Percentiles rank a stretch among this genome's conserved stretches.
phyloP scores from a whole-genome alignment of 805 yeast species.

The Starmerella stigmatis region DNA sequence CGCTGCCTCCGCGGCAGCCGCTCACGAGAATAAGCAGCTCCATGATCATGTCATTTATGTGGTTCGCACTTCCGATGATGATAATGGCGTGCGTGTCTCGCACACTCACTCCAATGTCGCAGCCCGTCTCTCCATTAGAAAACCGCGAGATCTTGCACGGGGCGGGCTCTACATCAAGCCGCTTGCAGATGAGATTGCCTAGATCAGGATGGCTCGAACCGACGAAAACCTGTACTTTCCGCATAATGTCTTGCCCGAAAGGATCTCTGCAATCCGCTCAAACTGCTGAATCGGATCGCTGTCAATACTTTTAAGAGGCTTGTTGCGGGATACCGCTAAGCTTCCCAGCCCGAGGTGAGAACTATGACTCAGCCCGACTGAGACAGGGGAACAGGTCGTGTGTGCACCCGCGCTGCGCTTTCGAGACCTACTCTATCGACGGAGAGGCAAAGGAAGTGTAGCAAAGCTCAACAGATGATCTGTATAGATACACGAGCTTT shows the following conservation, averaged over 20 bases:
- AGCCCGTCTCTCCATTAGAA: constrained; percentile 95
- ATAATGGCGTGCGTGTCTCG: constrained; percentile 95
- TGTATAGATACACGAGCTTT: too few species aligned
- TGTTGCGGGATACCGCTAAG: background rate
- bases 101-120: constrained; percentile 86
- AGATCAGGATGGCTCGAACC: constrained; percentile 95
- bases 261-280: too few species aligned
- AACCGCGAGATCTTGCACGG: constrained; percentile 85
- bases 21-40: constrained; percentile 84
- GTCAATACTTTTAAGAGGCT: background rate
- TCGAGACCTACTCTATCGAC: too few species aligned
- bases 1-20: constrained; percentile 96
- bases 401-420: too few species aligned
- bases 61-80: constrained; percentile 82
- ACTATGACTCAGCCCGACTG: too few species aligned
- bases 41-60: constrained; percentile 87
- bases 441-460: too few species aligned
- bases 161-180: constrained; percentile 87
- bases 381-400: too few species aligned
- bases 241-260: too few species aligned
- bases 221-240: constrained; percentile 92
- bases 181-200: constrained; percentile 80
- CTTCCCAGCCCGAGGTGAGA: too few species aligned
- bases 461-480: too few species aligned
- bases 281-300: too few species aligned